Percentiles rank a stretch among this genome's conserved stretches.
Evolutionary conservation across 441 rosid genomes (phyloP).

Genomic region (Eruca vesicaria): DNA sequence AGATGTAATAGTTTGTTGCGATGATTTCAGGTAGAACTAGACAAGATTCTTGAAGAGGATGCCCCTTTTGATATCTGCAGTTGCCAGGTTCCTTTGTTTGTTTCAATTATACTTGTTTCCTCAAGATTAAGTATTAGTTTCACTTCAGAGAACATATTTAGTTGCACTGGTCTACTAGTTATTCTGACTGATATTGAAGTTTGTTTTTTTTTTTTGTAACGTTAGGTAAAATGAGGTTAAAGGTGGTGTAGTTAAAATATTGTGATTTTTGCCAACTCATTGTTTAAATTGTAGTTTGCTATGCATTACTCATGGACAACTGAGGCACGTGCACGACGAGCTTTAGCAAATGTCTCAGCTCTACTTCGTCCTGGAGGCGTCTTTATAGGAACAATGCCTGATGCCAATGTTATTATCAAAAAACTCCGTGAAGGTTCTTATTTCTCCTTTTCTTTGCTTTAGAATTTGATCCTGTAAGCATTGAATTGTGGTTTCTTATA

Average conservation of each 20-base stretch:
- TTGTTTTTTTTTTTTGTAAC: not conserved
- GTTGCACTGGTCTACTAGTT: not conserved
- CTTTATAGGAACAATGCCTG: constrained; percentile 97
- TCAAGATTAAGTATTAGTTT: not conserved
- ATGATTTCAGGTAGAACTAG: constrained; percentile 57
- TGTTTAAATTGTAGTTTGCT: constrained; percentile 65
- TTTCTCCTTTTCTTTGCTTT: not conserved
- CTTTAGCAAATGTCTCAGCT: constrained; percentile 91
- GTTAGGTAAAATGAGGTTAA: not conserved
- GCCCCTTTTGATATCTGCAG: constrained; percentile 94
- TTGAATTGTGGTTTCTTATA: not conserved
- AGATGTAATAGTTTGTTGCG: not conserved
- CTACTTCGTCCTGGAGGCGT: constrained; percentile 95
- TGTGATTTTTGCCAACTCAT: not conserved
- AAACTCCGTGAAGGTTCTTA: constrained; percentile 79
- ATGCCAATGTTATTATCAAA: constrained; percentile 86
- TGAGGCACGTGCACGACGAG: constrained; percentile 91
- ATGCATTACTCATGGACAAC: constrained; percentile 97
- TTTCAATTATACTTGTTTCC: not conserved
- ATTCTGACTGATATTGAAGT: not conserved
- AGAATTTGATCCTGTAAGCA: not conserved
- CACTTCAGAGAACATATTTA: not conserved
- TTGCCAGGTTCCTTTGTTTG: constrained; percentile 63
- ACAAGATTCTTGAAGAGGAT: constrained; percentile 80
- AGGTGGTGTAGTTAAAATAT: not conserved